Evolutionary conservation across 2,329 filamentous ascomycete genomes (phyloP).

Genomic region (Pseudogymnoascus sp.): DNA sequence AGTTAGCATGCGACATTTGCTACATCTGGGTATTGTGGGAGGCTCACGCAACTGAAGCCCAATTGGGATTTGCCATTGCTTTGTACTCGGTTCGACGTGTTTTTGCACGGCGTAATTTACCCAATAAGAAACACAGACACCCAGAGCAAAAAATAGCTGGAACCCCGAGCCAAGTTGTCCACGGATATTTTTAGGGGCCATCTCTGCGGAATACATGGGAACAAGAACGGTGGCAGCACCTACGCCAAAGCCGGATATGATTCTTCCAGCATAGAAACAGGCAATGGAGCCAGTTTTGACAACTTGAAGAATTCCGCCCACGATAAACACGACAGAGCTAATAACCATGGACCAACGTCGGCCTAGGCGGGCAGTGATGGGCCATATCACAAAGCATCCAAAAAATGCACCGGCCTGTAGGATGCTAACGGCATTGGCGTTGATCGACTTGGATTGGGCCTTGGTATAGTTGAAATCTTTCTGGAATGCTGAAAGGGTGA

Average conservation of each 20-base stretch:
- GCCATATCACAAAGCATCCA: constrained; percentile 42
- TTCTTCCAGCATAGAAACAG: constrained; percentile 38
- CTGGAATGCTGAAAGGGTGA: constrained; percentile 36
- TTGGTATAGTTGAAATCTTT: constrained; percentile 35
- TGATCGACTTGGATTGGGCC: constrained; percentile 32
- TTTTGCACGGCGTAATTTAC: constrained; percentile 39
- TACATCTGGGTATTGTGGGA: not conserved
- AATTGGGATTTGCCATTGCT: constrained; percentile 44
- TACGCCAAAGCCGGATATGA: constrained; percentile 40
- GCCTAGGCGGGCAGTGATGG: constrained; percentile 37
- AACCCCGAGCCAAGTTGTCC: constrained; percentile 31
- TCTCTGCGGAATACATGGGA: constrained; percentile 36
- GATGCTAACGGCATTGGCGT: constrained; percentile 40
- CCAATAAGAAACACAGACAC: constrained; percentile 32
- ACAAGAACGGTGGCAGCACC: constrained; percentile 37
- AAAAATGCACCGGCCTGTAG: constrained; percentile 44
- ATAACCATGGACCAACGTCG: constrained; percentile 36
- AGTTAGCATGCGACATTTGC: not conserved
- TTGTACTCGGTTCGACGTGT: constrained; percentile 30
- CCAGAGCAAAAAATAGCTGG: constrained; percentile 31
- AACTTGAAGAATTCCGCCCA: constrained; percentile 37
- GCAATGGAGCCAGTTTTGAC: constrained; percentile 37
- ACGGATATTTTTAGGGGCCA: constrained; percentile 35
- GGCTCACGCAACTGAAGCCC: constrained; percentile 28
- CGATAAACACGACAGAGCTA: constrained; percentile 34